Conservation (phyloP, 2,329 filamentous ascomycete species). For the Chrysoporthe cubensis region DNA sequence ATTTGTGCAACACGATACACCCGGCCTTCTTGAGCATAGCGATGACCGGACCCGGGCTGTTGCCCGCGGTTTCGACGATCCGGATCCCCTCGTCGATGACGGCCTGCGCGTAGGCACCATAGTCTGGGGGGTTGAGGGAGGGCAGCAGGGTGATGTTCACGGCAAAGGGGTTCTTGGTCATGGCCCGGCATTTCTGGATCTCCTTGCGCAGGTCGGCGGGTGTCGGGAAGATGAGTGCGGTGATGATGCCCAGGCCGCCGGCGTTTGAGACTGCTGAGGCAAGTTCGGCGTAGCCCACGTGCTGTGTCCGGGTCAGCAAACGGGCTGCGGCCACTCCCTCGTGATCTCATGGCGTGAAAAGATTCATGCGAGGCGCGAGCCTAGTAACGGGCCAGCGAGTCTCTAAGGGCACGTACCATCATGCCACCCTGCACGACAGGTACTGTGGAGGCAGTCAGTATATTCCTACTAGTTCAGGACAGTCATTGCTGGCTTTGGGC, state of each 20-base stretch:
- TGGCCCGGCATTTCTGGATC: conserved; percentile 81
- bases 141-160: conserved; percentile 96
- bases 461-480: background rate
- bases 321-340: too few species aligned
- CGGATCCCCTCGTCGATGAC: conserved; percentile 91
- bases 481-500: background rate
- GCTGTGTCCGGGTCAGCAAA: conserved; percentile 50
- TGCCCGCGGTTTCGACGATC: conserved; percentile 71
- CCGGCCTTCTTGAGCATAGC: conserved; percentile 76
- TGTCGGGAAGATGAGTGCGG: conserved; percentile 88
- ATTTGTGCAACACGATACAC: conserved; percentile 89
- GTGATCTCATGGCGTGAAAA: background rate
- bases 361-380: background rate
- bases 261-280: conserved; percentile 78
- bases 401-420: conserved; percentile 42
- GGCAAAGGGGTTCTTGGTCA: conserved; percentile 82
- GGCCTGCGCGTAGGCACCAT: conserved; percentile 86
- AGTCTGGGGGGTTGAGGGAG: conserved; percentile 87
- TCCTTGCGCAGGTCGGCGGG: conserved; percentile 92
- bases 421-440: conserved; percentile 86
- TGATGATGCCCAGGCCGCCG: conserved; percentile 82
- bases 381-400: conserved; percentile 26
- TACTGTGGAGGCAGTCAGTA: conserved; percentile 52
- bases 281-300: conserved; percentile 80
- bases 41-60: conserved; percentile 85